These are phyloP conservation scores for Cercospora zeina DNA, from an alignment of 2,329 filamentous ascomycete species.

Conservation along the genomic window DNA sequence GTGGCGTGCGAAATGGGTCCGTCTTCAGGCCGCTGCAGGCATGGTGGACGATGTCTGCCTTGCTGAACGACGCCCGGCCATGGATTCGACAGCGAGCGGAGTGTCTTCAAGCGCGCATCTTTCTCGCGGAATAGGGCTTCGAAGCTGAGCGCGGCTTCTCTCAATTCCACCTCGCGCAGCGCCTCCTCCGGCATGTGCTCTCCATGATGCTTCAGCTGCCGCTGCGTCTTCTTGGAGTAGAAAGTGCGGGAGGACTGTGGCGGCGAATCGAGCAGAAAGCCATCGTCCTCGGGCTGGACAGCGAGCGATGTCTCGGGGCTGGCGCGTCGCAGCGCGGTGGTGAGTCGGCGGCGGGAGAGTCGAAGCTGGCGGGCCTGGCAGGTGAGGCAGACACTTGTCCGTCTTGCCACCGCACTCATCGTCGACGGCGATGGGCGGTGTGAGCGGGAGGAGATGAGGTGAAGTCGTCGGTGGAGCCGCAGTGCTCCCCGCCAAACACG, in stretches of 20 bases:
- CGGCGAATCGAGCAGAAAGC: constrained; percentile 19
- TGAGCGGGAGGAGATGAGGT: constrained; percentile 1
- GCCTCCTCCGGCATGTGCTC: constrained; percentile 6
- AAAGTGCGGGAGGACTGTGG: not conserved
- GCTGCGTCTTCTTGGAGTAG: not conserved
- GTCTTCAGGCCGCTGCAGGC: not conserved
- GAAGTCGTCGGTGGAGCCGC: constrained; percentile 7
- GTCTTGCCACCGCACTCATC: constrained; percentile 29
- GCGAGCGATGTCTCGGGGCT: constrained; percentile 22
- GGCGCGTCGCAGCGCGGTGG: constrained; percentile 21
- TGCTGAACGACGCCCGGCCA: constrained; percentile 22
- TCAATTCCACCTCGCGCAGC: constrained; percentile 10
- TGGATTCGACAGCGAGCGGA: constrained; percentile 35
- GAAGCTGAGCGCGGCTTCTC: constrained; percentile 26
- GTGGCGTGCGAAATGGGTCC: constrained; percentile 29
- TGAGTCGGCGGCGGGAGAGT: constrained; percentile 26
- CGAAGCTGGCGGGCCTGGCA: constrained; percentile 29
- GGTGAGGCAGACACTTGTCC: constrained; percentile 29
- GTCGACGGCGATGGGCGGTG: constrained; percentile 6
- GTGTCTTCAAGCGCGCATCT: constrained; percentile 29
- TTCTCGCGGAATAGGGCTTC: constrained; percentile 30
- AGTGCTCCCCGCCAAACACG: not conserved
- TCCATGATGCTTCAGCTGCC: not conserved
- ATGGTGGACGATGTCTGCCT: not conserved
- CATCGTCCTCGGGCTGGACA: constrained; percentile 23